These are phyloP conservation scores for Baorangia bicolor DNA, from an alignment of 768 basidiomycete species.

Conservation along the genomic window DNA sequence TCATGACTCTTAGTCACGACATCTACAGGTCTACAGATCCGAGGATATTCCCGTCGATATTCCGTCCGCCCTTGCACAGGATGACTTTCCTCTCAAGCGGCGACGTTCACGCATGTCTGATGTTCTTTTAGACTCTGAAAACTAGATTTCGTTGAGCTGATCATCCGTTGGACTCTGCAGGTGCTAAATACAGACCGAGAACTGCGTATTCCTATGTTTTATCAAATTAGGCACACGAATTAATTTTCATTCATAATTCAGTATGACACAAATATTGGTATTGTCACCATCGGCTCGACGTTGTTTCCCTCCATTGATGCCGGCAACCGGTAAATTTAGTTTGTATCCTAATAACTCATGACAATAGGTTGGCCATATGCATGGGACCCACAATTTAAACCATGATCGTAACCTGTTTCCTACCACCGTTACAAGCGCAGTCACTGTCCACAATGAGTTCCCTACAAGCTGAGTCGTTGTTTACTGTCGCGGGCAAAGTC, in stretches of 20 bases:
- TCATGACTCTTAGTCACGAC: conserved; percentile 8
- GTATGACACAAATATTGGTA: conserved; percentile 3
- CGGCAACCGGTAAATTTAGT: conserved; percentile 10
- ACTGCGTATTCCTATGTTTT: conserved; percentile 23
- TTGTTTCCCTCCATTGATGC: conserved; percentile 4
- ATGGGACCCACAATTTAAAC: neutral
- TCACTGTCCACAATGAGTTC: conserved; percentile 33
- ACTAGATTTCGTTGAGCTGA: conserved; percentile 15
- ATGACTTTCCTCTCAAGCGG: conserved; percentile 40
- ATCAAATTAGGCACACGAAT: conserved; percentile 22
- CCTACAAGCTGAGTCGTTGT: conserved; percentile 39
- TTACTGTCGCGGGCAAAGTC: conserved; percentile 51
- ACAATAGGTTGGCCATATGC: conserved; percentile 18
- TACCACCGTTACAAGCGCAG: neutral
- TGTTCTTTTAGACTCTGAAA: conserved; percentile 29
- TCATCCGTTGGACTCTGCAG: conserved; percentile 8
- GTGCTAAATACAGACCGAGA: conserved; percentile 9
- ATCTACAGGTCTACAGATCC: conserved; percentile 25
- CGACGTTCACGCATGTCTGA: conserved; percentile 45
- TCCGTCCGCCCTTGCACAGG: conserved; percentile 28
- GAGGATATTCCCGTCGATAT: conserved; percentile 32
- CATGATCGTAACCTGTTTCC: neutral
- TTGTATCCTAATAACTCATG: conserved; percentile 10
- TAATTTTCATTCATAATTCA: conserved; percentile 22
- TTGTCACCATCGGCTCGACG: conserved; percentile 2